Evolutionary conservation across 2,329 filamentous ascomycete species (phyloP), one percentile per base, ranked within the genome.

Genomic region (Arthrobotrys musiformis): DNA sequence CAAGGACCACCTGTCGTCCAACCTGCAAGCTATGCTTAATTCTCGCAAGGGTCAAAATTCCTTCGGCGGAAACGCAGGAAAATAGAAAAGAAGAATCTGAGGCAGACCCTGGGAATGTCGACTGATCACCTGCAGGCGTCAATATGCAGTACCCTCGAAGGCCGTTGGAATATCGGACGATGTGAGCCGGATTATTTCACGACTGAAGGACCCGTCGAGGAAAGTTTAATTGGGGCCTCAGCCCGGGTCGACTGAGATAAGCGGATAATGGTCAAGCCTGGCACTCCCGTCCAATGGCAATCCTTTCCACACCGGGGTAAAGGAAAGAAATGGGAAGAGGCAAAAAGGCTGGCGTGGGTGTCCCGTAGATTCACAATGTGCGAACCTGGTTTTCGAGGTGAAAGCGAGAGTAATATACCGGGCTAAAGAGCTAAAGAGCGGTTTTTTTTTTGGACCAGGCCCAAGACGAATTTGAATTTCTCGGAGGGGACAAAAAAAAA

Each of bases 361-460:
- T 68, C 6, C 19, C 48, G 46, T 40, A 44, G 44, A 56, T 54
- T 42, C 30, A 56, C 17, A 54, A n/a, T 19, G 40, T 22, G 50
- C 26, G 44, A 69, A 69, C 64, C 64, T 50, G 64, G 64, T 69
- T 44, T 56, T 46, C 26, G 26, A 54, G 56, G 30, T 63, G 56
- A 63, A 64, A 70, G 56, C 68, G 68, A 72, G 68, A 70, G 67
- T 64, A 58, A 64, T 64, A 72, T 72, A 58, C 67, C 40, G 35
- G 66, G 52, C 19, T 66, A 69, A 60, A 70, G 54, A 37, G 54
- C 68, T 50, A 70, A 70, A 63, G 68, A 70, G 68, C 15, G 33
- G 22, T 24, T 64, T 72, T 72, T 33, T 70, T 72, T 64, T 37
- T 37, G 48, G 54, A 5, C 13, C 40, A 37, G n/a, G 28, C 5